Base-by-base conservation (phyloP, 2,329 filamentous ascomycete genomes). In the Aureobasidium sp. region DNA sequence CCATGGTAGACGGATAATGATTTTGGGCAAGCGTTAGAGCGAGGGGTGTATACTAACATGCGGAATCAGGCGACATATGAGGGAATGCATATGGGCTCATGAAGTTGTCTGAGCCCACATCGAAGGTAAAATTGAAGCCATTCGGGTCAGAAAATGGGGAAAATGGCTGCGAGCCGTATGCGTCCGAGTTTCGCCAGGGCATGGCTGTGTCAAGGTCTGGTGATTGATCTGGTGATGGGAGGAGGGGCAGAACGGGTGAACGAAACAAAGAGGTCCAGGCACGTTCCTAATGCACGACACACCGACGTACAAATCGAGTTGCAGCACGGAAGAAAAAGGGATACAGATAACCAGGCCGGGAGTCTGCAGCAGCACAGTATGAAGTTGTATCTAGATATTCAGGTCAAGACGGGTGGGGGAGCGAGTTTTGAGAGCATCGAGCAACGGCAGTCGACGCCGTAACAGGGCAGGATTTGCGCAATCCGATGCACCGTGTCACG, bases 1-100 rank as follows among this genome's bases (percentile, higher is more conserved):
- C 45, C 57, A 60, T 60, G 36, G 17, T n/a, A 25, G 49, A 12
- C 5, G 25, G 17, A 27, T 36, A 42, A 27, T 11, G 34, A 34
- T 25, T 2, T 0, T 29, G 14, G 15, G 55, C 48, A 34, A 39
- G 45, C 15, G 25, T 17, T 29, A 22, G 36, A 51, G 44, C 36
- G 45, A 60, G 44, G 45, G 57, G 36, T 14, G 31, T 60, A 51
- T 60, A 60, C 57, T 60, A 25, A 60, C 57, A 60, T 41, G 57
- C 31, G 57, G 57, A 47, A 41, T 60, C 57, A 51, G 57, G 57
- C 57, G 57, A 60, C 57, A 60, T 60, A 60, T 45, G 60, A 62
- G 60, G 49, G 29, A 62, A 62, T 4, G 60, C 34, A 60, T 49
- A 60, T 14, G 57, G 57, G 36, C 57, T 60, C 57, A 60, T 49